Conservation (phyloP, 2,329 filamentous ascomycete genomes). For the Diaporthe australafricana region DNA sequence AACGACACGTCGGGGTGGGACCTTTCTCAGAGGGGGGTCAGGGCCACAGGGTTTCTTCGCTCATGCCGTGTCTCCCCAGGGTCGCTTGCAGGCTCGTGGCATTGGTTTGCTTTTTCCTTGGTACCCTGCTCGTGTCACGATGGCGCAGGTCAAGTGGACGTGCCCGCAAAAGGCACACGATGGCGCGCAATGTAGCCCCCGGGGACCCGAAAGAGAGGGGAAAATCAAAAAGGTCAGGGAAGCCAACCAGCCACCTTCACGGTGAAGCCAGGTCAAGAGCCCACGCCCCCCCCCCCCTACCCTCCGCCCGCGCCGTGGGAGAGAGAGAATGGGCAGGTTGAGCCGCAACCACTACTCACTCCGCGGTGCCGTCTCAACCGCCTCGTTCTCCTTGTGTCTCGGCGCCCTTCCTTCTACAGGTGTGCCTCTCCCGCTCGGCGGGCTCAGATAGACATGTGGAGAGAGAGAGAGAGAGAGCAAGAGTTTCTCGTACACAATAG, state of each 20-base stretch:
- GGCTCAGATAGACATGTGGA: constrained; percentile 12
- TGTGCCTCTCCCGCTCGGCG: background rate
- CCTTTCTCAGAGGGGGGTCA: background rate
- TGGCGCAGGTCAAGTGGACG: constrained; percentile 38
- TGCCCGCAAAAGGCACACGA: background rate
- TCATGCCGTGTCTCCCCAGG: constrained; percentile 31
- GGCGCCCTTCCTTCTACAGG: constrained; percentile 6
- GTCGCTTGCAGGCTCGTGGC: constrained; percentile 37
- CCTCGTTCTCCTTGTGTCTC: constrained; percentile 9
- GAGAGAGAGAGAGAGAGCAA: too few relatives aligned
- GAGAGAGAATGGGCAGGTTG: constrained; percentile 21
- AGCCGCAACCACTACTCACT: constrained; percentile 16
- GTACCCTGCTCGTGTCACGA: constrained; percentile 35
- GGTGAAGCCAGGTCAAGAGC: constrained; percentile 5
- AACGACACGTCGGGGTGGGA: background rate
- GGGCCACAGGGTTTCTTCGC: constrained; percentile 11
- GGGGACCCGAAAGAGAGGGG: too few relatives aligned
- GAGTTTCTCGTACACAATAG: background rate
- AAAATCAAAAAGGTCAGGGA: background rate
- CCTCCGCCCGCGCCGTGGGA: background rate
- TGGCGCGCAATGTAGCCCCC: constrained; percentile 19
- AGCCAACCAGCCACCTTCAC: constrained; percentile 5
- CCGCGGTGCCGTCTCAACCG: background rate
- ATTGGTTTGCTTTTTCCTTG: constrained; percentile 32
- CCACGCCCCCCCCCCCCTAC: too few relatives aligned